phyloP scores from a whole-genome alignment of 2,329 filamentous ascomycete species.

The Chaetomium sp. region DNA sequence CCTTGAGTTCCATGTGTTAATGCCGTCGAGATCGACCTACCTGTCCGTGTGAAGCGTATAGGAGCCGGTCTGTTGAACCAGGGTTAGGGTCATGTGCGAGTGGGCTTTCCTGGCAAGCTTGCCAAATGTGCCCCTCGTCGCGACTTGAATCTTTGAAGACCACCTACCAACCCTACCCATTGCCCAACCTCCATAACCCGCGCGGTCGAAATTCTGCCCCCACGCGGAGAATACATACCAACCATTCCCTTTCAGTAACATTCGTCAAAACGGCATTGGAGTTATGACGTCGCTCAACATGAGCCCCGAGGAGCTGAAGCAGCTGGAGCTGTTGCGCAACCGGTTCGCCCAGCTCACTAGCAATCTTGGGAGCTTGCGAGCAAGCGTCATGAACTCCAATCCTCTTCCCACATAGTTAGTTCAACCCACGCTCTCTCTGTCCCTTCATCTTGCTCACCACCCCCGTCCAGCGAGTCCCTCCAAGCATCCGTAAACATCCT shows the following conservation, averaged over 20 bases:
- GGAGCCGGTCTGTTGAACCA: background rate
- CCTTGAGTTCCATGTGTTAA: background rate
- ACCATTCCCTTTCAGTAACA: background rate
- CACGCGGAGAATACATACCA: background rate
- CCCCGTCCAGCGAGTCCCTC: constrained; percentile 61
- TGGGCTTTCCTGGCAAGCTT: background rate
- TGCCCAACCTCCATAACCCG: background rate
- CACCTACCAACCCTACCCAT: background rate
- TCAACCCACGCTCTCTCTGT: background rate
- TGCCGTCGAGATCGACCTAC: background rate
- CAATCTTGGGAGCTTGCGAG: constrained; percentile 66
- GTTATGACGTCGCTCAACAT: constrained; percentile 52
- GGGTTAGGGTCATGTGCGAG: background rate
- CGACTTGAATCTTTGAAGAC: background rate
- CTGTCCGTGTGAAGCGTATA: background rate
- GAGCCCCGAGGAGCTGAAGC: constrained; percentile 63
- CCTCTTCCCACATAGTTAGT: constrained; percentile 68
- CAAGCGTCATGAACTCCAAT: constrained; percentile 62
- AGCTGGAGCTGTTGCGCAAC: constrained; percentile 70
- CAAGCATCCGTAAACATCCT: constrained; percentile 73
- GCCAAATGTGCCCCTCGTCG: background rate
- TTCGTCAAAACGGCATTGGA: background rate
- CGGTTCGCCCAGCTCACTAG: constrained; percentile 69
- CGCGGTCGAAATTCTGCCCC: background rate
- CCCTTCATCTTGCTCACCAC: background rate